Evolutionary conservation across 2,329 filamentous ascomycete genomes (phyloP).

Genomic region (Sclerotinia glacialis): DNA sequence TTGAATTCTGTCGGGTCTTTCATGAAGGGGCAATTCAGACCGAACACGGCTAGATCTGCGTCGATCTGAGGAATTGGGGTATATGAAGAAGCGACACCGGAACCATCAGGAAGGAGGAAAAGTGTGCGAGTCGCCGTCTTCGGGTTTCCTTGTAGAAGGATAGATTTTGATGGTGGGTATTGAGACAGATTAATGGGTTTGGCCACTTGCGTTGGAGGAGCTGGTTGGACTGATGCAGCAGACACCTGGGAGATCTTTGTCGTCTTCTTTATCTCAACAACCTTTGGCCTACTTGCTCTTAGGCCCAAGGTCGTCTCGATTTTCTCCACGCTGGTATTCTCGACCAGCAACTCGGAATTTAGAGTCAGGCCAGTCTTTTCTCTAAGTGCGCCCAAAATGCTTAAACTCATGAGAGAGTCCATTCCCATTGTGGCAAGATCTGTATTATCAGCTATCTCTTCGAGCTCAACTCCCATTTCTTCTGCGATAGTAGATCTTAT

Average conservation of each 20-base stretch:
- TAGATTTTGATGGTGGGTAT: conserved; percentile 34
- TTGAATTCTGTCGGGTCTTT: conserved; percentile 62
- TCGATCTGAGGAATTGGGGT: conserved; percentile 39
- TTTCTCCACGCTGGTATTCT: conserved; percentile 31
- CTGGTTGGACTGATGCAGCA: neutral
- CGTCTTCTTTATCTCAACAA: conserved; percentile 8
- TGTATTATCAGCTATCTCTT: conserved; percentile 22
- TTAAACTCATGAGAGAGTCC: conserved; percentile 23
- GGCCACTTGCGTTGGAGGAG: conserved; percentile 5
- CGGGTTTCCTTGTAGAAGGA: conserved; percentile 47
- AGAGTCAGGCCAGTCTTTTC: conserved; percentile 31
- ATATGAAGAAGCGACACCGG: conserved; percentile 42
- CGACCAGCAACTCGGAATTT: conserved; percentile 42
- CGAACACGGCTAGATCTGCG: conserved; percentile 49
- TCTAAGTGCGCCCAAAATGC: conserved; percentile 18
- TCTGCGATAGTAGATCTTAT: conserved; percentile 28
- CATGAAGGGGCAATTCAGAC: conserved; percentile 68
- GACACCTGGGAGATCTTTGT: neutral
- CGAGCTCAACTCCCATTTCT: conserved; percentile 21
- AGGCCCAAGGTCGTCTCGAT: conserved; percentile 29
- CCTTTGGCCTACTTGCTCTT: conserved; percentile 20
- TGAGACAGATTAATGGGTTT: conserved; percentile 12
- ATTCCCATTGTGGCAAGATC: conserved; percentile 23
- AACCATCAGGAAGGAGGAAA: conserved; percentile 49
- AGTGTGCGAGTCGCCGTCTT: conserved; percentile 46